Conservation (phyloP, 768 basidiomycete species). For the Podaxis rugospora region DNA sequence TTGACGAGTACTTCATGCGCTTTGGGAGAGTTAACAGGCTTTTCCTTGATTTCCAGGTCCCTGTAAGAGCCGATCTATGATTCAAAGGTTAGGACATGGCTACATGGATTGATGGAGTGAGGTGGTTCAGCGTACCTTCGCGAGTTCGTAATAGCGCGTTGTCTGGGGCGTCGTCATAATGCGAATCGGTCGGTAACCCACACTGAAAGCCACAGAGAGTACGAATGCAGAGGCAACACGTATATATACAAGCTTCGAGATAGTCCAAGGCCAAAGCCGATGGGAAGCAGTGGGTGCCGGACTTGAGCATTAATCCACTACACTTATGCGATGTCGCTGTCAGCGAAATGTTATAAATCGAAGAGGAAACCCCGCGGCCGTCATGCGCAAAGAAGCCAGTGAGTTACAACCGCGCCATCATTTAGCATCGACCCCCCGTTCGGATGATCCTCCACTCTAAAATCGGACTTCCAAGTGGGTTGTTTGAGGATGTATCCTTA, state of each 20-base stretch:
- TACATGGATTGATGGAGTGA: neutral
- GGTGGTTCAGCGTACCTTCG: neutral
- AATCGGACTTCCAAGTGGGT: no score
- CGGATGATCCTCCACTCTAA: no score
- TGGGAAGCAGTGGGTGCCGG: neutral
- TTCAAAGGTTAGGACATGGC: neutral
- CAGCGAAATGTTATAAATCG: neutral
- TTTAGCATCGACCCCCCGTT: no score
- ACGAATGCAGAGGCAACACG: neutral
- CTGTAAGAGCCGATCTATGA: conserved; percentile 18
- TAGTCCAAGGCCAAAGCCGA: neutral
- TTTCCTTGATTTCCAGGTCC: conserved; percentile 22
- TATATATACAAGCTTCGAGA: neutral
- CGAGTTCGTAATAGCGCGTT: neutral
- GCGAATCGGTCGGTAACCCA: neutral
- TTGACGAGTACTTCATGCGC: conserved; percentile 50
- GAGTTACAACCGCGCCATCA: no score
- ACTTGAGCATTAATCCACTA: neutral
- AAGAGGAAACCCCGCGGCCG: neutral
- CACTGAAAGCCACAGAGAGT: neutral
- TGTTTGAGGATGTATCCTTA: no score
- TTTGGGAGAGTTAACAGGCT: conserved; percentile 26
- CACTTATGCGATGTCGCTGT: neutral
- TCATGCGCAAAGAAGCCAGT: neutral
- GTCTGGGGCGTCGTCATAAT: neutral